Percentiles rank a stretch among this genome's conserved stretches.
Evolutionary conservation across 2,329 filamentous ascomycete genomes (phyloP).

Genomic region (Clonostachys rosea): DNA sequence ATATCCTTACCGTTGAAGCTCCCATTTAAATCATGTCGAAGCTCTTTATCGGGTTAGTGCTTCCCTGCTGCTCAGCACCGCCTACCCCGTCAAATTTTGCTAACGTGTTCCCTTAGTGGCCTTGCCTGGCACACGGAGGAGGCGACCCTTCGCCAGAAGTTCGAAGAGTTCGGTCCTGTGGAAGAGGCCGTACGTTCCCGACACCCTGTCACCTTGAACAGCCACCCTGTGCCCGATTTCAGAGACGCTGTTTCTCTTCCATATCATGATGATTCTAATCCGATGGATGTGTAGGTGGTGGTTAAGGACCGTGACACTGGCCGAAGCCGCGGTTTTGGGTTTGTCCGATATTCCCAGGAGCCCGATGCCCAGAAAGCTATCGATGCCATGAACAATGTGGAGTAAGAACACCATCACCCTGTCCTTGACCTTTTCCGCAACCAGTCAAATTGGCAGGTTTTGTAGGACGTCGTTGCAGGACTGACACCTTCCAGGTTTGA

Average conservation of each 20-base stretch:
- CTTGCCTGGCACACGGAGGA: conserved; percentile 99
- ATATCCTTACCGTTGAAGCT: too few relatives aligned
- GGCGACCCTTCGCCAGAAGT: conserved; percentile 78
- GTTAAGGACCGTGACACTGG: conserved; percentile 97
- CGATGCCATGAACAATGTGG: conserved; percentile 76
- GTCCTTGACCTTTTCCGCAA: not conserved
- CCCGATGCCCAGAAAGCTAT: conserved; percentile 75
- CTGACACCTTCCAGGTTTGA: conserved; percentile 63
- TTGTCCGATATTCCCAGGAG: conserved; percentile 82
- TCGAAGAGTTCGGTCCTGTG: conserved; percentile 84
- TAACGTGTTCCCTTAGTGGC: conserved; percentile 54
- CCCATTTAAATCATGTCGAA: conserved; percentile 66
- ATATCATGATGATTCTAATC: conserved; percentile 6
- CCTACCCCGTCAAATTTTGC: not conserved
- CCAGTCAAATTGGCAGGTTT: not conserved
- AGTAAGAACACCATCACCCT: conserved; percentile 53
- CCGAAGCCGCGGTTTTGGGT: conserved; percentile 95
- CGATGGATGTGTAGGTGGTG: conserved; percentile 62
- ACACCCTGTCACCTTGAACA: conserved; percentile 6
- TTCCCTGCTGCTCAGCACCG: not conserved
- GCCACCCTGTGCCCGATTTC: not conserved
- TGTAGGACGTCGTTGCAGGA: conserved; percentile 1
- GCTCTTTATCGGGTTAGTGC: conserved; percentile 84
- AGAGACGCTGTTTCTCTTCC: not conserved
- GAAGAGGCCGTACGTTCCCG: conserved; percentile 83